Evolutionary conservation across 1,284 basidiomycete genomes (phyloP).

Genomic region (Phlebopus sp.): DNA sequence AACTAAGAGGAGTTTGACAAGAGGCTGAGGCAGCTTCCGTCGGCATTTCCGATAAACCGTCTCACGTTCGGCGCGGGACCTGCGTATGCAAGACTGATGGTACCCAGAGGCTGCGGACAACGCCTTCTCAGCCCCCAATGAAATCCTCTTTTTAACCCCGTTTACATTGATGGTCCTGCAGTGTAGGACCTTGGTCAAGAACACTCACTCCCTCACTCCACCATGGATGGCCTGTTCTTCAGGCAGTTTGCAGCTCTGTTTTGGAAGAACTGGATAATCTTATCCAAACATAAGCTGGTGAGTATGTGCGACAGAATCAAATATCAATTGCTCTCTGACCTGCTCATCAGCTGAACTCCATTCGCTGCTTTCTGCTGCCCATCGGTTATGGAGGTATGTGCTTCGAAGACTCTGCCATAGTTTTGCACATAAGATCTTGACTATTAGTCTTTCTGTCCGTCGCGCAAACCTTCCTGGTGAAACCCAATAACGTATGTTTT

Average conservation of each 20-base stretch:
- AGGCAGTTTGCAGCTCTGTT: conserved; percentile 62
- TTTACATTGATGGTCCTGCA: too few relatives aligned
- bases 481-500: conserved; percentile 39
- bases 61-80: too few relatives aligned
- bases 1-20: too few relatives aligned
- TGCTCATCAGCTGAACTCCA: conserved; percentile 50
- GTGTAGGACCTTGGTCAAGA: too few relatives aligned
- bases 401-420: neutral
- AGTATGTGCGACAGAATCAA: conserved; percentile 27
- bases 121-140: too few relatives aligned
- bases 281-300: conserved; percentile 62
- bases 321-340: conserved; percentile 13
- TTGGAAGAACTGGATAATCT: conserved; percentile 75
- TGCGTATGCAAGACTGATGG: too few relatives aligned
- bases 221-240: conserved; percentile 41
- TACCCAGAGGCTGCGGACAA: too few relatives aligned
- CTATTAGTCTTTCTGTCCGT: conserved; percentile 55
- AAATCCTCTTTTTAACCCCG: too few relatives aligned
- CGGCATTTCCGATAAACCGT: too few relatives aligned
- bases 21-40: too few relatives aligned
- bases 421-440: conserved; percentile 4
- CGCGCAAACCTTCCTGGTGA: conserved; percentile 55
- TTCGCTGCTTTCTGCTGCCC: conserved; percentile 68
- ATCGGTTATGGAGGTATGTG: conserved; percentile 53
- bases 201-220: neutral